These are phyloP conservation scores for Phytopythium ostracodes DNA, from an alignment of 352 stramenopile species.

Conservation along the genomic window DNA sequence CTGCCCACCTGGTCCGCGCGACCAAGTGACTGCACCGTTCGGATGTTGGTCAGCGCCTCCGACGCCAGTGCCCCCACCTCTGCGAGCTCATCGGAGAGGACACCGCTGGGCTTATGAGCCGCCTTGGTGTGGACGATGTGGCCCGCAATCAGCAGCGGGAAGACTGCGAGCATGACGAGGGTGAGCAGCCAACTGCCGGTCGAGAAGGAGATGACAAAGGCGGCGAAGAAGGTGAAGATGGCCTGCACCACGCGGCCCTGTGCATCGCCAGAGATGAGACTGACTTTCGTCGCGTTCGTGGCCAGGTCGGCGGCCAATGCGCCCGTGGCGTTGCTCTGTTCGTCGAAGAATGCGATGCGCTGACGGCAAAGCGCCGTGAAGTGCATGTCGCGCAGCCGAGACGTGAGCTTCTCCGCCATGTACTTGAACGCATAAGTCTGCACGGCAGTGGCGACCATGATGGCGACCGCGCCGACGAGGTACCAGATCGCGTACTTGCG, in stretches of 20 bases:
- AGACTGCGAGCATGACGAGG: constrained; percentile 46
- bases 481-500: constrained; percentile 20
- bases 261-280: constrained; percentile 33
- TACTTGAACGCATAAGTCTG: constrained; percentile 35
- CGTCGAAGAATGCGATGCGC: constrained; percentile 70
- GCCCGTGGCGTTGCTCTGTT: constrained; percentile 45
- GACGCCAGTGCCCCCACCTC: constrained; percentile 32
- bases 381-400: constrained; percentile 29
- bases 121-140: constrained; percentile 23
- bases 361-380: constrained; percentile 35
- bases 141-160: constrained; percentile 51
- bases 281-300: constrained; percentile 39
- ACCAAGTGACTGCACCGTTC: constrained; percentile 30
- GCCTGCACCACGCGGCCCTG: constrained; percentile 42
- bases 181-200: constrained; percentile 48
- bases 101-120: constrained; percentile 5
- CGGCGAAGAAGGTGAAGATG: constrained; percentile 35
- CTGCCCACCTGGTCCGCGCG: constrained; percentile 9
- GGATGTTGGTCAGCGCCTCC: constrained; percentile 37
- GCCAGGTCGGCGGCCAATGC: constrained; percentile 61
- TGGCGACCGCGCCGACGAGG: constrained; percentile 17
- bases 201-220: constrained; percentile 41
- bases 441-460: constrained; percentile 12
- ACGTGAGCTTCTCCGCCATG: constrained; percentile 41
- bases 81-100: constrained; percentile 18